Evolutionary conservation across 441 rosid genomes (phyloP), one percentile per base, ranked within the genome.

Genomic region (Populus trichocarpa): DNA sequence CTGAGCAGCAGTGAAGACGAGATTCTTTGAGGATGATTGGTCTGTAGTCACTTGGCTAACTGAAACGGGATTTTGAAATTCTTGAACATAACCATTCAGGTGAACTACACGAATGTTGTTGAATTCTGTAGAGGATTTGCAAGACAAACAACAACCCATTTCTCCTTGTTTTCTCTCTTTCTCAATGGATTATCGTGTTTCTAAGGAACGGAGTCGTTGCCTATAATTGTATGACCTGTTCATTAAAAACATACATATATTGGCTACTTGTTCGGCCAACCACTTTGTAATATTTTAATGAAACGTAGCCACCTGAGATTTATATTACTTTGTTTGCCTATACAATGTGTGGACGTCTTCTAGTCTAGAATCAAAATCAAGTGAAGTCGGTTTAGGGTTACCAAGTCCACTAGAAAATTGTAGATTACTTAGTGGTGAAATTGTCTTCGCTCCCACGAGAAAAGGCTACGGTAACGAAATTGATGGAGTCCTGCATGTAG

Each of bases 61-160:
- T 0, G 81, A 30, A 67, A 88, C 78, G 0, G 87, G 89, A 35
- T 77, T 53, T 22, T 79, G 83, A n/a, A 83, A 85, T 40, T 77
- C 81, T 67, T 88, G 83, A 0, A 88, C 84, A 5, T 25, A 67
- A 13, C 89, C 90, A 67, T 74, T 86, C 25, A 86, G 63, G 74
- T 86, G 89, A 70, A 86, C 90, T 16, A 88, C 84, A 6, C 88
- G 81, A 20, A 86, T 67, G 23, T 23, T 78, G 4, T 77, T 70
- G 26, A 25, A 16, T 20, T 66, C 28, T 14, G 53, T n/a, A 22
- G 82, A 71, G 22, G 85, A 79, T 75, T 63, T 67, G 53, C 80
- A 33, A 8, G 88, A 88, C 14, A 82, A 78, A 57, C 84, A 77
- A n/a, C 79, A 57, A 12, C 89, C 88, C 90, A 88, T 86, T 10